Evolutionary conservation across 345 rosid genomes (phyloP).

Genomic region (Rhodamnia argentea): DNA sequence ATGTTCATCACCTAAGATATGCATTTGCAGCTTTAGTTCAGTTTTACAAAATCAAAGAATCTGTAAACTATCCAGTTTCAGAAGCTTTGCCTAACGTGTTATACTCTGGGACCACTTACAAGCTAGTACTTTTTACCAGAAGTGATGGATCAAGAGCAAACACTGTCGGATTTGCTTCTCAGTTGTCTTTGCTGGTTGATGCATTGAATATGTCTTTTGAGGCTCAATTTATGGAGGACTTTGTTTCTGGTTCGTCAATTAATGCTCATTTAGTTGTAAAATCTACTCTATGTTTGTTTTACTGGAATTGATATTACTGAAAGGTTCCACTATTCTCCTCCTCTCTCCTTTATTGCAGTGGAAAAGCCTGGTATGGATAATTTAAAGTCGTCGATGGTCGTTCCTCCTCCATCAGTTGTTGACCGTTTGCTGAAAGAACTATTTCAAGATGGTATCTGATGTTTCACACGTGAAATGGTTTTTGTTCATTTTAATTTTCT

Average conservation of each 20-base stretch:
- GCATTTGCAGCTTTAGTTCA: background rate
- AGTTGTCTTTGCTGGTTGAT: slow-evolving; percentile 63
- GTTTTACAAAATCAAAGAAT: background rate
- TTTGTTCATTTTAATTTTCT: background rate
- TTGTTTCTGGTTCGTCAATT: slow-evolving; percentile 61
- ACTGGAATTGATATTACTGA: background rate
- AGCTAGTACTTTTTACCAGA: slow-evolving; percentile 10
- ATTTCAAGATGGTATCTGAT: slow-evolving; percentile 58
- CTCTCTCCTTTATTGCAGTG: slow-evolving; percentile 28
- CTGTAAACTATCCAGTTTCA: background rate
- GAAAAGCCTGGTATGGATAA: slow-evolving; percentile 61
- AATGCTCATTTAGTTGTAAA: background rate
- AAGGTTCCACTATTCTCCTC: background rate
- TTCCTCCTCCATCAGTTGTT: slow-evolving; percentile 77
- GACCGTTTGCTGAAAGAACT: slow-evolving; percentile 95
- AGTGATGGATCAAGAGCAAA: slow-evolving; percentile 46
- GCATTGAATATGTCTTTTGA: slow-evolving; percentile 58
- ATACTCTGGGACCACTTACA: background rate
- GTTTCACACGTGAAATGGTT: background rate
- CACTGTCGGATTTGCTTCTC: slow-evolving; percentile 72
- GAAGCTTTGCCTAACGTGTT: background rate
- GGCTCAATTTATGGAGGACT: slow-evolving; percentile 91
- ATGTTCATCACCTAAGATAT: background rate
- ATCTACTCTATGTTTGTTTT: background rate
- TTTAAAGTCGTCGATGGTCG: slow-evolving; percentile 59